Evolutionary conservation across 345 rosid species (phyloP), one percentile per base, ranked within the genome.

Genomic region (Isatis tinctoria): DNA sequence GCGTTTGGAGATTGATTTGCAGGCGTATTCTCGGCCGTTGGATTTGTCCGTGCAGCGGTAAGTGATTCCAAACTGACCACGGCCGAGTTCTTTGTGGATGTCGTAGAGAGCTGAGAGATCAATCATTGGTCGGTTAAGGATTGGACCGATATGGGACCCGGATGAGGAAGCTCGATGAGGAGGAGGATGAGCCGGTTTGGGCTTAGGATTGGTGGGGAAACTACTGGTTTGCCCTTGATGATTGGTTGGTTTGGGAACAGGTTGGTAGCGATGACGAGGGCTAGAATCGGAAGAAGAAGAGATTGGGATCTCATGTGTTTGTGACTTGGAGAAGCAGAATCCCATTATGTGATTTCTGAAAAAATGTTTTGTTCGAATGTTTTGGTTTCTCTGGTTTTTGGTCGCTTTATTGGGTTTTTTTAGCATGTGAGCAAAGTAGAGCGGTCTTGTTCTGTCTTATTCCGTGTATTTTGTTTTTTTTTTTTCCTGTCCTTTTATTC

Each of bases 1-100:
- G 33, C 90, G 79, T 81, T 83, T 83, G 9, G 90, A 84, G 78
- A 92, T 92, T 8, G 93, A 92, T 74, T 92, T 95, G 83, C 97
- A 95, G 7, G 97, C 99, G 70, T 83, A 95, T 26, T 74, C 71
- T 12, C 65, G 30, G 3, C 91, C 88, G 20, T 89, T 88, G 22
- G 92, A 75, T 74, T 81, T 88, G 76, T 92, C 96, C 0, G 84
- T 83, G 67, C 97, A 95, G 0, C 79, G 78, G 74, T 83, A 90
- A 6, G 96, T 90, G 65, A 95, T 71, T 12, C 90, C 99, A 66
- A 85, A 88, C 35, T 86, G 91, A 52, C 99, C 99, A 28, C 93
- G 84, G 28, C 99, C 99, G 39, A 95, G 75, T 75, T 90, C 97
- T 60, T 80, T 85, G 53, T 86, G 86, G 37, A 95, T 79, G 26